phyloP scores from a whole-genome alignment of 2,329 filamentous ascomycete genomes.

The Colletotrichum sp. region DNA sequence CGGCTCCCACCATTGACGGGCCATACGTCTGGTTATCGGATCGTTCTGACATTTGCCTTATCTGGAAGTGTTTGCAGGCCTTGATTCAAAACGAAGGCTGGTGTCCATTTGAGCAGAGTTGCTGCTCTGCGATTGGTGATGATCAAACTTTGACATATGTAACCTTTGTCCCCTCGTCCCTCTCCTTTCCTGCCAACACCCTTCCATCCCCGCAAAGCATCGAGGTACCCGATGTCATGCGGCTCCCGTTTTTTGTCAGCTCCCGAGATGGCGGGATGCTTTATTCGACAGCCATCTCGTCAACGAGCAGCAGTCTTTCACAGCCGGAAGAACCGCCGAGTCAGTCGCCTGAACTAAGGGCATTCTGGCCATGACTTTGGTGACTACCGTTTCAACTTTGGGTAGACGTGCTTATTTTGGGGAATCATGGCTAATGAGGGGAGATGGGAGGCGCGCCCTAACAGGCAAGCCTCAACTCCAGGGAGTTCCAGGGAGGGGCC shows the following conservation, averaged over 20 bases:
- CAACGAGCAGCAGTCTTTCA: background rate
- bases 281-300: background rate
- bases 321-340: background rate
- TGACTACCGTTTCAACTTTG: slow-evolving; percentile 19
- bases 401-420: slow-evolving; percentile 13
- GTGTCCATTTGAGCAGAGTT: slow-evolving; percentile 7
- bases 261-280: background rate
- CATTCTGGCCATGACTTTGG: background rate
- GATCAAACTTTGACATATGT: slow-evolving; percentile 24
- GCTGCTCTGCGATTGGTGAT: slow-evolving; percentile 22
- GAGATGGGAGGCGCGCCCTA: background rate
- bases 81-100: slow-evolving; percentile 16
- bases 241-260: background rate
- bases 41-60: slow-evolving; percentile 15
- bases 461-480: slow-evolving; percentile 15
- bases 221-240: slow-evolving; percentile 10
- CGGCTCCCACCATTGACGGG: slow-evolving; percentile 1
- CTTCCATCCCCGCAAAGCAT: slow-evolving; percentile 9
- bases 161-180: slow-evolving; percentile 1
- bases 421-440: background rate
- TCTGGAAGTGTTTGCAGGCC: slow-evolving; percentile 22
- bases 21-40: slow-evolving; percentile 7
- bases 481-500: slow-evolving; percentile 14
- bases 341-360: slow-evolving; percentile 3
- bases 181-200: background rate